Percentiles rank a stretch among this genome's conserved stretches.
Evolutionary conservation across 441 rosid genomes (phyloP).

Genomic region (Erysimum cheiri): DNA sequence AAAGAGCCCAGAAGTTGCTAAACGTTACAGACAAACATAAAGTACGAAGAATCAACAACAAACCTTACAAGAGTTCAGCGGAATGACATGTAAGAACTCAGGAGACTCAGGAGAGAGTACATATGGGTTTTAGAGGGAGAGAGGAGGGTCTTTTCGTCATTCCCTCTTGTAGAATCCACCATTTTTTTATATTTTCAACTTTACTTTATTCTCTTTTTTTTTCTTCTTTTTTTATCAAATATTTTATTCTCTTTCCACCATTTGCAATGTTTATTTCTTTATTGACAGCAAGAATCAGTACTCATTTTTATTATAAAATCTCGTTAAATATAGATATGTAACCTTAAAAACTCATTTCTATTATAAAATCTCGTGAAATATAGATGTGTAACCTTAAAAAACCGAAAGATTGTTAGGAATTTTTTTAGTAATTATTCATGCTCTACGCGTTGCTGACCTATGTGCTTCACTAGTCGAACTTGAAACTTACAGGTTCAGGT

Average conservation of each 20-base stretch:
- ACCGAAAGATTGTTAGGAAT: too few relatives aligned
- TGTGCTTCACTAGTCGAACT: too few relatives aligned
- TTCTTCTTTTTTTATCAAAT: neutral
- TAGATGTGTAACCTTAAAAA: too few relatives aligned
- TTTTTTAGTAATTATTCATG: too few relatives aligned
- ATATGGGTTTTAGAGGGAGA: conserved; percentile 33
- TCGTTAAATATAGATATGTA: too few relatives aligned
- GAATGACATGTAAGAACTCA: conserved; percentile 16
- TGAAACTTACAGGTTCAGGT: neutral
- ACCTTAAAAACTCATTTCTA: neutral
- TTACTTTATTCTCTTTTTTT: too few relatives aligned
- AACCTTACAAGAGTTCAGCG: conserved; percentile 18
- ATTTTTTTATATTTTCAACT: too few relatives aligned
- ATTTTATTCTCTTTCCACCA: conserved; percentile 15
- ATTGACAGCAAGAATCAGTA: too few relatives aligned
- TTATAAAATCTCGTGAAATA: neutral
- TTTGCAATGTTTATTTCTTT: neutral
- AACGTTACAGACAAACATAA: neutral
- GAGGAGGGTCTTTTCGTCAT: conserved; percentile 32
- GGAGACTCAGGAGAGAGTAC: neutral
- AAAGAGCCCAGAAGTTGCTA: neutral
- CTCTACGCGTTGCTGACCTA: too few relatives aligned
- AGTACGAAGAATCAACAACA: conserved; percentile 10
- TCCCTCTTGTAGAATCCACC: neutral
- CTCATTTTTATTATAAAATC: neutral